Conservation (phyloP, 768 basidiomycete genomes). For the Postia placenta region DNA sequence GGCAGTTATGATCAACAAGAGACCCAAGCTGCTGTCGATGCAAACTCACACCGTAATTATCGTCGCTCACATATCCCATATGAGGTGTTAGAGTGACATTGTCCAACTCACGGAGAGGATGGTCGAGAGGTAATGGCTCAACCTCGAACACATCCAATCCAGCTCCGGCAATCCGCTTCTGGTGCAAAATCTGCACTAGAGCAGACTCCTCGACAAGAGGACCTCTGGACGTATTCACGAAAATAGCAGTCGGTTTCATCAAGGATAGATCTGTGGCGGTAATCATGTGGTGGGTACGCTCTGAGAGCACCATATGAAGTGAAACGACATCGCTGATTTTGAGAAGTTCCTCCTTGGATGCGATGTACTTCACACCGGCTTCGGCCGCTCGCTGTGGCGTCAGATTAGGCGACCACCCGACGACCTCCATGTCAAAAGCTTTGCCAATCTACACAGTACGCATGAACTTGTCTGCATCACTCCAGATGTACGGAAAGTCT, state of each 20-base stretch:
- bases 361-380: slow-evolving; percentile 44
- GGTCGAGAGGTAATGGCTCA: slow-evolving; percentile 57
- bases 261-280: slow-evolving; percentile 37
- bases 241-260: slow-evolving; percentile 54
- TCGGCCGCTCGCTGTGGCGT: slow-evolving; percentile 47
- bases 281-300: slow-evolving; percentile 43
- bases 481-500: slow-evolving; percentile 2
- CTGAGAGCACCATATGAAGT: slow-evolving; percentile 53
- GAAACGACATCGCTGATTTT: slow-evolving; percentile 52
- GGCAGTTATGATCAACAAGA: slow-evolving; percentile 4
- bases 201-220: slow-evolving; percentile 58
- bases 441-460: slow-evolving; percentile 39
- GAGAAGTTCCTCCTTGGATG: slow-evolving; percentile 49
- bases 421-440: slow-evolving; percentile 52
- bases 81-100: slow-evolving; percentile 61
- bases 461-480: not conserved
- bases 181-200: slow-evolving; percentile 40
- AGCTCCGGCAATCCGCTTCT: slow-evolving; percentile 47
- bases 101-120: slow-evolving; percentile 42
- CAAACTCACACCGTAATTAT: slow-evolving; percentile 32
- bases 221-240: slow-evolving; percentile 65
- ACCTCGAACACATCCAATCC: slow-evolving; percentile 63
- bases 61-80: slow-evolving; percentile 48
- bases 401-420: slow-evolving; percentile 62
- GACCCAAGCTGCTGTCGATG: too few relatives aligned